Evolutionary conservation across 2,329 filamentous ascomycete species (phyloP), one percentile per base, ranked within the genome.

Genomic region (Aspergillus pseudoterreus): DNA sequence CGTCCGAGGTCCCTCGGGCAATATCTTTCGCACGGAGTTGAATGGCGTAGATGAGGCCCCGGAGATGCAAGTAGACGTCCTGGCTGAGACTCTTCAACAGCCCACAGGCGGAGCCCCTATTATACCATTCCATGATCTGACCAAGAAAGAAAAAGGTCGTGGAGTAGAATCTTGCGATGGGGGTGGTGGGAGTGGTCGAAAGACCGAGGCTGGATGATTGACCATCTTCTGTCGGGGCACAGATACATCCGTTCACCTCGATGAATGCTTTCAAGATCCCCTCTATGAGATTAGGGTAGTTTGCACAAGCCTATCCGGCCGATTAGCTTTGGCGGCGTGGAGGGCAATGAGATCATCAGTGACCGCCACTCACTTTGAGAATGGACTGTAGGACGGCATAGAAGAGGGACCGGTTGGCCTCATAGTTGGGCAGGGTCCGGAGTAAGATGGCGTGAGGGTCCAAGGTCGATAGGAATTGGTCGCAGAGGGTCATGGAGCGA

Each of bases 91-190:
- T 70, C 27, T 65, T 63, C 42, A 72, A 50, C 6, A 71, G 49
- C 24, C 68, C 66, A 44, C 70, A 71, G 11, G 59, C 68, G 11
- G 63, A 64, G 50, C 61, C 57, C 42, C 67, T 52, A 27, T 66
- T 59, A 59, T 71, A 71, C 63, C 68, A 71, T 51, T 71, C 64
- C 61, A 72, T 71, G 42, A 71, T 62, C 47, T 71, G 68, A 17
- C 64, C 63, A 3, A 72, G 54, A 21, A 70, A 65, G 51, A 72
- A 65, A 33, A 71, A 71, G 4, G 64, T 59, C 38, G 69, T 55
- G 5, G 67, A 58, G 53, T 72, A 72, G 22, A 71, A 61, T 19
- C 57, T 62, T 6, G 65, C 63, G 24, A 69, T 59, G 1, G 51
- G n/a, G 9, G 57, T 47, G 19, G 61, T 59, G 1, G 51, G n/a